A percentile compares a stretch with the other conserved stretches of the same genome.
Conservation (phyloP, 345 rosid species). For the Sisymbrium altissimum region DNA sequence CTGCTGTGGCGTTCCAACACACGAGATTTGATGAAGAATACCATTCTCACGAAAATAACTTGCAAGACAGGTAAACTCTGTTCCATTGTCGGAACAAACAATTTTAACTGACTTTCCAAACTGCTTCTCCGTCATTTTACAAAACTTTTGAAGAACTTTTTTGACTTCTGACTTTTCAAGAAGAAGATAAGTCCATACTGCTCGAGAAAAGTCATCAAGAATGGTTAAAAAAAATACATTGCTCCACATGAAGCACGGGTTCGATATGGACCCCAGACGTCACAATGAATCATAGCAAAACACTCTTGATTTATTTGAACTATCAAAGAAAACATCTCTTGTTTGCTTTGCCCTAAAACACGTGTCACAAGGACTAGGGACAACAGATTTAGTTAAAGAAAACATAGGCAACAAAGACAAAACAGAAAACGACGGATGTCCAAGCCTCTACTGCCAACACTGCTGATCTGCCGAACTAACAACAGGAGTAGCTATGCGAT, state of each 20-base stretch:
- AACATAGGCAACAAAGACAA: neutral
- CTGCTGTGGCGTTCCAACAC: neutral
- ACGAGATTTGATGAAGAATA: neutral
- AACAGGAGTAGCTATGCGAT: neutral
- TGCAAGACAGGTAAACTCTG: neutral
- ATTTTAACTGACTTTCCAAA: neutral
- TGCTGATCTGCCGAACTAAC: neutral
- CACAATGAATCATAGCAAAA: neutral
- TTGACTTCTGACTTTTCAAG: neutral
- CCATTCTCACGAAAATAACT: neutral
- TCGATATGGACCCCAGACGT: neutral
- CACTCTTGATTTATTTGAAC: neutral
- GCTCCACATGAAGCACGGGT: neutral
- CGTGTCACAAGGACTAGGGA: neutral
- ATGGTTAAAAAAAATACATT: neutral
- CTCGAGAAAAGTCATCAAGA: neutral
- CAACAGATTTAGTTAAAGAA: neutral
- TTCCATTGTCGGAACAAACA: neutral
- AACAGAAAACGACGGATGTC: neutral
- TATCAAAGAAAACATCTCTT: neutral
- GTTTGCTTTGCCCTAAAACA: neutral
- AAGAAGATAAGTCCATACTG: neutral
- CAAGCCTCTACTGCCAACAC: neutral
- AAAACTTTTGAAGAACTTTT: neutral
- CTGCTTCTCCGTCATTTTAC: neutral